These are phyloP conservation scores for Ogataea nonfermentans DNA, from an alignment of 805 yeast species.

Conservation along the genomic window DNA sequence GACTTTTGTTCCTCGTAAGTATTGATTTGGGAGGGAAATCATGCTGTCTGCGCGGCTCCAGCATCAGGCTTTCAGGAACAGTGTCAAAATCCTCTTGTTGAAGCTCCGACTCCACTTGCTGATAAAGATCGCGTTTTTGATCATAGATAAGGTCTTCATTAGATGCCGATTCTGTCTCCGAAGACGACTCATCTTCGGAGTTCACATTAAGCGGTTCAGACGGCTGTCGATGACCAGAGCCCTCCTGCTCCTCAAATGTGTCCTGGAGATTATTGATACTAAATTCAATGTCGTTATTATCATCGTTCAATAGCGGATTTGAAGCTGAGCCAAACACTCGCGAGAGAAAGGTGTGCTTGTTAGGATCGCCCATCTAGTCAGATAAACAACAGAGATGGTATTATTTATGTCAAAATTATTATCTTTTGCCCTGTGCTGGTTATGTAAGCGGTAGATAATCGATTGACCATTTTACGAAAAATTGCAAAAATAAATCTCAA, in stretches of 20 bases:
- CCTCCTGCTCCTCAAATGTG: constrained; percentile 23
- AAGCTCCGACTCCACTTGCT: constrained; percentile 24
- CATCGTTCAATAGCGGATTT: constrained; percentile 33
- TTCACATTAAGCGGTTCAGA: constrained; percentile 20
- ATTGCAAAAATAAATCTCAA: no score
- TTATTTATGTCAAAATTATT: constrained; percentile 7
- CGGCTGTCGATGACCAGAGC: constrained; percentile 6
- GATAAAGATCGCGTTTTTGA: constrained; percentile 21
- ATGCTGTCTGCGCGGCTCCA: constrained; percentile 21
- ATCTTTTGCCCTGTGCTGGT: constrained; percentile 10
- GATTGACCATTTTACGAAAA: neutral
- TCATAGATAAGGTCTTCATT: constrained; percentile 14
- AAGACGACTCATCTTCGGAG: constrained; percentile 28
- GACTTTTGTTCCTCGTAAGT: neutral
- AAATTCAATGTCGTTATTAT: constrained; percentile 26
- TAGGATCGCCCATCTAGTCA: constrained; percentile 19
- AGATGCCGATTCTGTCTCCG: constrained; percentile 17
- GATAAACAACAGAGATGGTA: neutral
- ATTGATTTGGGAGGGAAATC: constrained; percentile 7
- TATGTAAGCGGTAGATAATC: neutral
- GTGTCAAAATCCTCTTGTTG: constrained; percentile 29
- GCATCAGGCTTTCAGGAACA: constrained; percentile 30
- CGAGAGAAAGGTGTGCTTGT: constrained; percentile 57
- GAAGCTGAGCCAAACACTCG: constrained; percentile 53
- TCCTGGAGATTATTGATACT: constrained; percentile 23